Conservation (phyloP, 2,329 filamentous ascomycete genomes). For the Aspergillus chevalieri region DNA sequence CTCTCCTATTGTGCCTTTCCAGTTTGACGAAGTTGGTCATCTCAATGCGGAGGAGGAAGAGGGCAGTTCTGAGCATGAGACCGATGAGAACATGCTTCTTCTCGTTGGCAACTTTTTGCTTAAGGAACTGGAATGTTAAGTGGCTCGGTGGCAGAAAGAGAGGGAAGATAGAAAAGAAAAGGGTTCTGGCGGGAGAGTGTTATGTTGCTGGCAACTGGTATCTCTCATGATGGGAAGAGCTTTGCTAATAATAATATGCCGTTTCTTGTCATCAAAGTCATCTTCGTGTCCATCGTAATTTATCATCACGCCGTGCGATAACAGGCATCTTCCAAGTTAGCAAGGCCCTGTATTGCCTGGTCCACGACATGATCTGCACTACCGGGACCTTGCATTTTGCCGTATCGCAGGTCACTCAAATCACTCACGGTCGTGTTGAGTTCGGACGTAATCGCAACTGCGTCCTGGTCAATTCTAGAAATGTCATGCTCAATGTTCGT, state of each 20-base stretch:
- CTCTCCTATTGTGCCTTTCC: slow-evolving; percentile 11
- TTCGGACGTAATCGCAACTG: slow-evolving; percentile 52
- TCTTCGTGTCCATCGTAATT: neutral
- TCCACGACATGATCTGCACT: slow-evolving; percentile 57
- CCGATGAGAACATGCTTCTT: slow-evolving; percentile 8
- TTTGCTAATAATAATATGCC: no score
- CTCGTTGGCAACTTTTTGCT: slow-evolving; percentile 10
- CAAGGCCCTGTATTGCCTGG: slow-evolving; percentile 63
- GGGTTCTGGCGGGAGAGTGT: neutral
- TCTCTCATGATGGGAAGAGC: neutral
- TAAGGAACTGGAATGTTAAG: slow-evolving; percentile 10
- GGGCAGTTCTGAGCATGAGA: slow-evolving; percentile 1
- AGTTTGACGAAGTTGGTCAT: slow-evolving; percentile 18
- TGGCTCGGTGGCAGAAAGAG: no score
- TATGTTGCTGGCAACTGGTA: no score
- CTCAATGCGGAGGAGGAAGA: slow-evolving; percentile 4
- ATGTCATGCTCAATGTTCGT: slow-evolving; percentile 64
- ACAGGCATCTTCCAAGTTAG: slow-evolving; percentile 59
- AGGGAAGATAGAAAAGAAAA: neutral
- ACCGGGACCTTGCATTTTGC: slow-evolving; percentile 53
- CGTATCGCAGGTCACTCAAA: slow-evolving; percentile 77
- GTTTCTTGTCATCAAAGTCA: neutral
- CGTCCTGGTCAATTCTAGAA: slow-evolving; percentile 58
- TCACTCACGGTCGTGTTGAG: slow-evolving; percentile 63
- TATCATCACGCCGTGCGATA: slow-evolving; percentile 25